Base-by-base conservation (phyloP, 2,329 filamentous ascomycete genomes). In the Sporothrix schenckii region DNA sequence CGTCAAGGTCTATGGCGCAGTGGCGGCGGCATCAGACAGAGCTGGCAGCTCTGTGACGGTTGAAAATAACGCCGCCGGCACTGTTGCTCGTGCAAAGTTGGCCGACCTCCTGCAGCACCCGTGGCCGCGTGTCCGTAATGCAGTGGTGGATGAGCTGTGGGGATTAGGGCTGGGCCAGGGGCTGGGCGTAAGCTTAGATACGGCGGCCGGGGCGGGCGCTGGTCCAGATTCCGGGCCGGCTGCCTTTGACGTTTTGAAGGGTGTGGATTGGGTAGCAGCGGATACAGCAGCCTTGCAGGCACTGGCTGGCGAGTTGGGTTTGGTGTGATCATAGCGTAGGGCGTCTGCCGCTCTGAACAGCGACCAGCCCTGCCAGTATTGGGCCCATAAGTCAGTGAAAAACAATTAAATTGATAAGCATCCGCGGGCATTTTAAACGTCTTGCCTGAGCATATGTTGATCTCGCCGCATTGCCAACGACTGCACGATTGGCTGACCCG, bases 91-190 rank as follows among this genome's bases (percentile, higher is more conserved):
- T 69, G 88, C 86, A 77, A 92, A 93, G 78, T 81, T 97, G 53
- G 86, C 86, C 0, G 88, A 86, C 27, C 87, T 97, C 82, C 81
- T 97, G 73, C 80, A 88, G 70, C 94, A 97, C 81, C 92, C 92
- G 0, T 97, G 92, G 83, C 93, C 94, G 6, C 87, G 87, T 76
- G 88, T 96, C 74, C 81, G 89, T 72, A 85, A 80, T 72, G 78
- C 83, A 60, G 88, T 87, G 19, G 83, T 88, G 4, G 88, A 91
- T 74, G 86, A 88, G 78, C 77, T 90, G 47, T 90, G 85, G 86
- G 80, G 77, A 21, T 74, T 85, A 24, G 69, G 72, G 41, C 77
- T 77, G 41, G 73, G 74, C 7, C 14, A 21, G 77, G 76, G 11
- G 70, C 74, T 73, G 10, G 78, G 75, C 21, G 75, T 78, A 44